Evolutionary conservation across 1,284 basidiomycete species (phyloP).

Genomic region (Pulchroboletus neoregius): DNA sequence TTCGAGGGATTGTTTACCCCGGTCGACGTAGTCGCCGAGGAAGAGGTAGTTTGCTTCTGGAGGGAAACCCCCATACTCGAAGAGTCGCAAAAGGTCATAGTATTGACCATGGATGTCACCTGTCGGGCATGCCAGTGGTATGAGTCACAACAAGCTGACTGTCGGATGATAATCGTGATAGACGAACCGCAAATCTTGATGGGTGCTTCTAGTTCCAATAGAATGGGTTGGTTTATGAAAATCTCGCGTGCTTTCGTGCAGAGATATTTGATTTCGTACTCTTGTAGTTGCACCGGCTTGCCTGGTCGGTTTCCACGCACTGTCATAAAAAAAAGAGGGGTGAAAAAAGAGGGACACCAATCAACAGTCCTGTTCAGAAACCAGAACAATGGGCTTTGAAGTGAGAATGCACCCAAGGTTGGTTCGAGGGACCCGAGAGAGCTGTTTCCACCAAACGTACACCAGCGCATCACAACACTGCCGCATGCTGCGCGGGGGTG

Average conservation of each 20-base stretch:
- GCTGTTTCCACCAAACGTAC: constrained; percentile 10
- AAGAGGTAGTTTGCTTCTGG: constrained; percentile 97
- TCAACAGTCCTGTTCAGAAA: constrained; percentile 18
- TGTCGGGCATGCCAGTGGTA: constrained; percentile 31
- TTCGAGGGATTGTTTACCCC: constrained; percentile 92
- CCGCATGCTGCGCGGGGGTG: constrained; percentile 15
- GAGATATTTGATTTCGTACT: constrained; percentile 95
- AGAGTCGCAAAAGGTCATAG: constrained; percentile 89
- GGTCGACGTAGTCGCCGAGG: constrained; percentile 93
- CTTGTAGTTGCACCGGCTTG: constrained; percentile 90
- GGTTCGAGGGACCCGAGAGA: neutral
- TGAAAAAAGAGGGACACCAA: constrained; percentile 12
- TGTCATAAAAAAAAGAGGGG: constrained; percentile 33
- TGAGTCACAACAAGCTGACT: constrained; percentile 16
- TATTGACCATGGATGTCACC: constrained; percentile 96
- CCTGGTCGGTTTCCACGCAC: constrained; percentile 92
- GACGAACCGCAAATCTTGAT: constrained; percentile 95
- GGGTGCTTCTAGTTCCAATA: constrained; percentile 91
- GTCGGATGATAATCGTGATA: too few species aligned
- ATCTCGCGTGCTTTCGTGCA: constrained; percentile 95
- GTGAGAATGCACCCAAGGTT: constrained; percentile 1
- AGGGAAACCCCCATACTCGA: constrained; percentile 94
- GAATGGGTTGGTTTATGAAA: constrained; percentile 93
- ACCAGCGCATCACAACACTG: constrained; percentile 15
- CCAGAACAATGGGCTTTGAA: neutral